Percentiles rank a stretch among this genome's conserved stretches.
phyloP scores from a whole-genome alignment of 768 basidiomycete species.

The Multifurca ochricompacta region DNA sequence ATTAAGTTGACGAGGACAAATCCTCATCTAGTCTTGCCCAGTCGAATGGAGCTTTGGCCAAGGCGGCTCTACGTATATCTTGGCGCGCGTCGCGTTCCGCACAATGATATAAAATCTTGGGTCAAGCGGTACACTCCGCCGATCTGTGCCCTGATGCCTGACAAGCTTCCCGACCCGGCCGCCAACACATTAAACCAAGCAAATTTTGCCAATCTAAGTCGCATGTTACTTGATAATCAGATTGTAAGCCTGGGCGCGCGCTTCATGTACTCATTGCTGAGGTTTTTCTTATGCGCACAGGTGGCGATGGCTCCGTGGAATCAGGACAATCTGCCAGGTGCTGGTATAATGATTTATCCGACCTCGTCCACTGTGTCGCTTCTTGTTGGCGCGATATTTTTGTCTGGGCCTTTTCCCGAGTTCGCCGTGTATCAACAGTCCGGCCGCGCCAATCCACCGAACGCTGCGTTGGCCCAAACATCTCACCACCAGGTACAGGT shows the following conservation, averaged over 20 bases:
- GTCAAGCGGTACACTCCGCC: constrained; percentile 38
- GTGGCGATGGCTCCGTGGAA: constrained; percentile 17
- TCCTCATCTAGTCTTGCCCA: constrained; percentile 22
- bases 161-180: constrained; percentile 44
- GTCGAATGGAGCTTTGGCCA: constrained; percentile 53
- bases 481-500: constrained; percentile 24
- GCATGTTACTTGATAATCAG: constrained; percentile 42
- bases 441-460: not conserved
- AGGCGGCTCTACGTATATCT: constrained; percentile 35
- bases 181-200: constrained; percentile 43
- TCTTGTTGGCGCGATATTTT: constrained; percentile 17
- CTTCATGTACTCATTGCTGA: not conserved
- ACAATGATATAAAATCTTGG: constrained; percentile 45
- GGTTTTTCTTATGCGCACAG: not conserved
- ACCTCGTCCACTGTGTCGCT: constrained; percentile 11
- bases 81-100: constrained; percentile 34
- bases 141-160: constrained; percentile 57
- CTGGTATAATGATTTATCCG: constrained; percentile 21
- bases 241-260: constrained; percentile 34
- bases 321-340: constrained; percentile 13
- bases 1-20: not conserved
- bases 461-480: constrained; percentile 37
- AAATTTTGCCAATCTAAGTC: constrained; percentile 48
- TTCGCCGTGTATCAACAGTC: constrained; percentile 25
- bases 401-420: constrained; percentile 43